Evolutionary conservation across 305 asterid species (phyloP).

Genomic region (Fraxinus dipetala): DNA sequence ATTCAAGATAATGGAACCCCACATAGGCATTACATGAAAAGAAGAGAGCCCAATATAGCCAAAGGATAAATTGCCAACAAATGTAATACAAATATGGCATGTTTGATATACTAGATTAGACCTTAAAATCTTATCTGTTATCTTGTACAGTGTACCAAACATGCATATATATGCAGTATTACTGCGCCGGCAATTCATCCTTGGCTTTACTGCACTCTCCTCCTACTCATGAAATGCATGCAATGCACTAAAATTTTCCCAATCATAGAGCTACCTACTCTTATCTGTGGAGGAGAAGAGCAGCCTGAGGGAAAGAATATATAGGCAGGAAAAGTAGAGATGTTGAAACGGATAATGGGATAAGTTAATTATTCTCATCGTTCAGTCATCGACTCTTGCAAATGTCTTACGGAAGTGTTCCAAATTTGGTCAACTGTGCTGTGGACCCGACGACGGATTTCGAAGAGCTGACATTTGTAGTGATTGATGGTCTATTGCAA

Average conservation of each 20-base stretch:
- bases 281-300: not conserved
- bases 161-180: not conserved
- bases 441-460: not conserved
- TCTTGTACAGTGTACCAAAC: not conserved
- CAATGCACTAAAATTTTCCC: not conserved
- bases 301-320: not conserved
- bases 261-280: not conserved
- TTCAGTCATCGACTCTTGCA: not conserved
- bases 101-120: not conserved
- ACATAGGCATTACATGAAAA: constrained; percentile 22
- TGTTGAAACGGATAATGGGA: not conserved
- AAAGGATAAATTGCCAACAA: constrained; percentile 27
- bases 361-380: constrained; percentile 3
- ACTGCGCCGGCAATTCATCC: constrained; percentile 19
- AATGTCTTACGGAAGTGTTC: not conserved
- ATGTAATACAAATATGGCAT: not conserved
- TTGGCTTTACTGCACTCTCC: constrained; percentile 20
- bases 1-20: not conserved
- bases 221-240: constrained; percentile 10
- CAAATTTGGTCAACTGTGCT: not conserved
- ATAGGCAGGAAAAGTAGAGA: constrained; percentile 9
- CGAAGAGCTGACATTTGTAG: not conserved
- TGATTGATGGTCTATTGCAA: not conserved
- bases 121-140: not conserved
- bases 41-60: constrained; percentile 38